Evolutionary conservation across 805 yeast species (phyloP).

Genomic region (Starmera amethionina): DNA sequence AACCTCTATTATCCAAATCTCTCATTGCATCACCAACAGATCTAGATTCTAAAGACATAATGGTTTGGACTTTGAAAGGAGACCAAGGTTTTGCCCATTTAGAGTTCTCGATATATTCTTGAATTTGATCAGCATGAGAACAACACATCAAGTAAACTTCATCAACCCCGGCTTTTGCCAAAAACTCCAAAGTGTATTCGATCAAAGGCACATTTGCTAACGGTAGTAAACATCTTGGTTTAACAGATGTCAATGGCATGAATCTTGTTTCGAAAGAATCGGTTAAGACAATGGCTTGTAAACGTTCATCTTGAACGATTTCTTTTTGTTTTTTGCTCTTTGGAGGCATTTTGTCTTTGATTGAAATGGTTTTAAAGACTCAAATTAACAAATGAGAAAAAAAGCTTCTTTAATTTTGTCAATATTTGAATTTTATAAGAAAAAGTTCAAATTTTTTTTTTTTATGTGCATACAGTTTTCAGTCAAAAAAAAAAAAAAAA

Average conservation of each 20-base stretch:
- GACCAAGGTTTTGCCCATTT: constrained; percentile 63
- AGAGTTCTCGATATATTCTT: constrained; percentile 64
- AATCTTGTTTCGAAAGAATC: constrained; percentile 91
- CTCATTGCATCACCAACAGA: constrained; percentile 98
- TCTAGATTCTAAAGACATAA: constrained; percentile 76
- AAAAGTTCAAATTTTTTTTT: too few species aligned
- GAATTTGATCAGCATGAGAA: constrained; percentile 83
- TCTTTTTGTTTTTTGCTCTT: constrained; percentile 45
- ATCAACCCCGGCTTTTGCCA: constrained; percentile 81
- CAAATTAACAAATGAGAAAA: too few species aligned
- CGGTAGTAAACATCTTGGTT: constrained; percentile 87
- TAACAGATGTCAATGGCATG: constrained; percentile 79
- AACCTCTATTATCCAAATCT: constrained; percentile 84
- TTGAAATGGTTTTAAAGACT: too few species aligned
- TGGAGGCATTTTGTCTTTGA: constrained; percentile 35
- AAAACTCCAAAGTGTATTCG: constrained; percentile 89
- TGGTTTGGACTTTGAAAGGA: constrained; percentile 73
- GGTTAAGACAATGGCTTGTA: constrained; percentile 91
- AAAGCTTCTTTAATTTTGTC: too few species aligned
- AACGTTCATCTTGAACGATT: constrained; percentile 55
- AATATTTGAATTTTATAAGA: too few species aligned
- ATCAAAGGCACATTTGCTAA: constrained; percentile 88
- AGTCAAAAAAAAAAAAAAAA: too few species aligned
- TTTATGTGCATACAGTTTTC: too few species aligned
- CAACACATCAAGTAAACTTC: constrained; percentile 89